These are phyloP conservation scores for Plasmodium yoelii DNA, from an alignment of 169 alveolate species.

Conservation along the genomic window DNA sequence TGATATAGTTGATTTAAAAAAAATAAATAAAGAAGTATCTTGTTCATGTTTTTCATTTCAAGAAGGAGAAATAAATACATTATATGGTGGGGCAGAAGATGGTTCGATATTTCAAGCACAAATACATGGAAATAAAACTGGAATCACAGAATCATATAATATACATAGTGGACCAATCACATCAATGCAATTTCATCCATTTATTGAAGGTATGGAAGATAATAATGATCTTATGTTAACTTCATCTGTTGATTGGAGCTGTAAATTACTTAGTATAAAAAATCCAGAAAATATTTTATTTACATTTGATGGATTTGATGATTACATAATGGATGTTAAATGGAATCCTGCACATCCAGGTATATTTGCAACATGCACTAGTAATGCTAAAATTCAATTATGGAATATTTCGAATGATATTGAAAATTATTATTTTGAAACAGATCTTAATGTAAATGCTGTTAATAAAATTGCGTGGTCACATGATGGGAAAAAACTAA, in stretches of 20 bases:
- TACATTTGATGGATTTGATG: conserved; percentile 86
- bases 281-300: conserved; percentile 80
- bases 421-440: conserved; percentile 46
- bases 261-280: conserved; percentile 85
- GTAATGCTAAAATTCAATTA: conserved; percentile 41
- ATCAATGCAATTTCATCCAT: conserved; percentile 83
- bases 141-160: conserved; percentile 75
- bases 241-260: conserved; percentile 91
- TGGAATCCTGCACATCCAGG: conserved; percentile 84
- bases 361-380: conserved; percentile 62
- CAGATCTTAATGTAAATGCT: conserved; percentile 16
- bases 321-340: conserved; percentile 87
- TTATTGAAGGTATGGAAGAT: conserved; percentile 77
- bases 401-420: conserved; percentile 53
- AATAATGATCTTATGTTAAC: conserved; percentile 85
- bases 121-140: conserved; percentile 74
- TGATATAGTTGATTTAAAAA: conserved; percentile 80
- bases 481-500: conserved; percentile 49
- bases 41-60: conserved; percentile 63
- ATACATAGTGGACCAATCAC: conserved; percentile 88
- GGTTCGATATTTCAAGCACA: conserved; percentile 74
- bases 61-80: conserved; percentile 74
- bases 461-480: conserved; percentile 76
- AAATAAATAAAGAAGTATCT: conserved; percentile 54
- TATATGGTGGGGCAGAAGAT: conserved; percentile 77